These are phyloP conservation scores for Candida maltosa DNA, from an alignment of 805 yeast species.

Conservation along the genomic window DNA sequence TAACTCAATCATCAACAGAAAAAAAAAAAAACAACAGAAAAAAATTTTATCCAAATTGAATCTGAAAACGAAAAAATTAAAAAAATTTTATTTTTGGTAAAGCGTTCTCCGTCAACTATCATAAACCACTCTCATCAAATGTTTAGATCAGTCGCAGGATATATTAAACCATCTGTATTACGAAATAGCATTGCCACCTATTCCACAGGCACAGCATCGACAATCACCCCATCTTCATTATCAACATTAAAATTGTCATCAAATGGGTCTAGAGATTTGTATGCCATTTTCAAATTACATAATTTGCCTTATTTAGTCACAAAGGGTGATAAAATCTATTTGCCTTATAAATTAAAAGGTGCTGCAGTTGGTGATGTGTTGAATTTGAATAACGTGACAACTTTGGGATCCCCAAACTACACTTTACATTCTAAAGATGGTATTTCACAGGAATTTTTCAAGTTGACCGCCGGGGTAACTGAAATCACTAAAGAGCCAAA, in stretches of 20 bases:
- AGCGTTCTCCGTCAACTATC: too few relatives aligned
- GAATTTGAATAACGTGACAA: constrained; percentile 67
- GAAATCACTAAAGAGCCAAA: constrained; percentile 83
- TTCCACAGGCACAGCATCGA: too few relatives aligned
- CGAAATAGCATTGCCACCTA: too few relatives aligned
- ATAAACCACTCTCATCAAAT: too few relatives aligned
- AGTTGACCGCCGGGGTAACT: constrained; percentile 73
- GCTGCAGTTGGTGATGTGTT: constrained; percentile 84
- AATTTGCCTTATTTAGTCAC: constrained; percentile 86
- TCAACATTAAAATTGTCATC: constrained; percentile 65
- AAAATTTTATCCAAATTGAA: too few relatives aligned
- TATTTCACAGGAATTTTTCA: constrained; percentile 34
- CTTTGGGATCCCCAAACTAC: constrained; percentile 82
- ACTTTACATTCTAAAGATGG: constrained; percentile 34
- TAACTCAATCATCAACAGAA: too few relatives aligned
- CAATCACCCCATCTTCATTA: constrained; percentile 33
- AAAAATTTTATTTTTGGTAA: too few relatives aligned
- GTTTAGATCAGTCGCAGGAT: too few relatives aligned
- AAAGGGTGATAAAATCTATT: constrained; percentile 77
- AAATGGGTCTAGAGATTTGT: constrained; percentile 51
- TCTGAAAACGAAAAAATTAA: too few relatives aligned
- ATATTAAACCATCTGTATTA: too few relatives aligned
- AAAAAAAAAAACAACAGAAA: too few relatives aligned
- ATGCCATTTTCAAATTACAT: constrained; percentile 80
- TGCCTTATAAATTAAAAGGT: constrained; percentile 75